phyloP scores from a whole-genome alignment of 805 yeast genomes.

The Cyberlindnera saturnus region DNA sequence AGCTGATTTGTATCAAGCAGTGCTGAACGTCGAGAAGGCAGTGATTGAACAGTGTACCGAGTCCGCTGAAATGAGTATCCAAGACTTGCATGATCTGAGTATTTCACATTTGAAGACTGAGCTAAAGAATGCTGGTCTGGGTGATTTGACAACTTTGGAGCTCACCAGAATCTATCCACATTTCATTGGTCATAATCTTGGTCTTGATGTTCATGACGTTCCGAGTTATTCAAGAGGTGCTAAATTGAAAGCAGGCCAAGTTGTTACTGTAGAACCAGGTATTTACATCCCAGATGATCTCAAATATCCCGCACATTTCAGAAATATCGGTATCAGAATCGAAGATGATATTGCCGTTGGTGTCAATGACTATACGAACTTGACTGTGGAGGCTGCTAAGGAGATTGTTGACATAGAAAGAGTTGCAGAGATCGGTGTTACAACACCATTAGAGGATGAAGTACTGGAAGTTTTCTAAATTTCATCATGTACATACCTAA shows the following conservation, averaged over 20 bases:
- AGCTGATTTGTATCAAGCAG: constrained; percentile 82
- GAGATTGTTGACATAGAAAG: constrained; percentile 78
- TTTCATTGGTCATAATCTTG: constrained; percentile 92
- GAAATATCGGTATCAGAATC: constrained; percentile 88
- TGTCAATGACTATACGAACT: constrained; percentile 42
- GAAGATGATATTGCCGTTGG: constrained; percentile 93
- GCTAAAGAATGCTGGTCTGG: constrained; percentile 67
- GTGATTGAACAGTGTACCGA: constrained; percentile 70
- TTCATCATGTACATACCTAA: not conserved
- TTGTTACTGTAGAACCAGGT: constrained; percentile 94
- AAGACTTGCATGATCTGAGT: constrained; percentile 71
- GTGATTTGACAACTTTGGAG: constrained; percentile 43
- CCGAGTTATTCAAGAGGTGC: constrained; percentile 57
- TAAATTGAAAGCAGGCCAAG: constrained; percentile 61
- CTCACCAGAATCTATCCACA: constrained; percentile 74
- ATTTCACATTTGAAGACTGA: constrained; percentile 54
- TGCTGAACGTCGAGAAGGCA: constrained; percentile 70
- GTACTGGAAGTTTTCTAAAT: constrained; percentile 24
- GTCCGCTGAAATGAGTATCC: constrained; percentile 45
- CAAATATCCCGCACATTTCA: constrained; percentile 71
- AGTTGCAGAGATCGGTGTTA: constrained; percentile 54
- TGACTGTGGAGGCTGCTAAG: constrained; percentile 81
- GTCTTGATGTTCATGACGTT: constrained; percentile 84
- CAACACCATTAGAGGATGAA: constrained; percentile 41
- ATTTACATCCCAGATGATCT: constrained; percentile 72